phyloP scores from a whole-genome alignment of 2,329 filamentous ascomycete species.

The Penicillium concentricum region DNA sequence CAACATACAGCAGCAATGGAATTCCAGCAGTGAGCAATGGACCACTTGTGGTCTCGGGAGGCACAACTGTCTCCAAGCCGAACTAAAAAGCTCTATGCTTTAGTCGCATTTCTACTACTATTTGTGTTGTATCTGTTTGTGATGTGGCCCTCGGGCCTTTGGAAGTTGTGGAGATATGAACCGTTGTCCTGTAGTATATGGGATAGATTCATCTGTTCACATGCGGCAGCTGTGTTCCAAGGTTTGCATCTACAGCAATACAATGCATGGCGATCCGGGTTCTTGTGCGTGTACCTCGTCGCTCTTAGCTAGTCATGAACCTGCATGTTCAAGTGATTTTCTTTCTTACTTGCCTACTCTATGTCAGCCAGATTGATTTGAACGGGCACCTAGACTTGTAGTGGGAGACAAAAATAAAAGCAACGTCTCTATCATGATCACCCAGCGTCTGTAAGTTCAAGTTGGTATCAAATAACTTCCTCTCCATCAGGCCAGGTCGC shows the following conservation, averaged over 20 bases:
- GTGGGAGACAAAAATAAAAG: background rate
- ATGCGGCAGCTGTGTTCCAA: background rate
- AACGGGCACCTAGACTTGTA: background rate
- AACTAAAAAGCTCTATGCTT: slow-evolving; percentile 18
- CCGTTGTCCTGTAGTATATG: background rate
- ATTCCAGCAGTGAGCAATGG: slow-evolving; percentile 29
- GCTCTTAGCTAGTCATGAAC: slow-evolving; percentile 11
- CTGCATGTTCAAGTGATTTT: background rate
- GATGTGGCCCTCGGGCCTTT: background rate
- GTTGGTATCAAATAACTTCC: background rate
- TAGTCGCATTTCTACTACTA: background rate
- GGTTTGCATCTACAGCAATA: slow-evolving; percentile 10
- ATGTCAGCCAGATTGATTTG: background rate
- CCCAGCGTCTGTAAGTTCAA: background rate
- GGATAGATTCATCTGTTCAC: background rate
- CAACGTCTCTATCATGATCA: background rate
- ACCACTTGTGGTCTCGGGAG: slow-evolving; percentile 43
- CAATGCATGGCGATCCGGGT: slow-evolving; percentile 9
- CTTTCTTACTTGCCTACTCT: background rate
- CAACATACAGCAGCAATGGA: slow-evolving; percentile 24
- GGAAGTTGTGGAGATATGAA: background rate
- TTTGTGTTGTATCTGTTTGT: background rate
- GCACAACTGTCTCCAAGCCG: slow-evolving; percentile 27
- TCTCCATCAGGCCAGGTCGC: background rate
- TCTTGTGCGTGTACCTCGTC: slow-evolving; percentile 2